phyloP scores from a whole-genome alignment of 208 protist species.

The Balamuthia mandrillaris region DNA sequence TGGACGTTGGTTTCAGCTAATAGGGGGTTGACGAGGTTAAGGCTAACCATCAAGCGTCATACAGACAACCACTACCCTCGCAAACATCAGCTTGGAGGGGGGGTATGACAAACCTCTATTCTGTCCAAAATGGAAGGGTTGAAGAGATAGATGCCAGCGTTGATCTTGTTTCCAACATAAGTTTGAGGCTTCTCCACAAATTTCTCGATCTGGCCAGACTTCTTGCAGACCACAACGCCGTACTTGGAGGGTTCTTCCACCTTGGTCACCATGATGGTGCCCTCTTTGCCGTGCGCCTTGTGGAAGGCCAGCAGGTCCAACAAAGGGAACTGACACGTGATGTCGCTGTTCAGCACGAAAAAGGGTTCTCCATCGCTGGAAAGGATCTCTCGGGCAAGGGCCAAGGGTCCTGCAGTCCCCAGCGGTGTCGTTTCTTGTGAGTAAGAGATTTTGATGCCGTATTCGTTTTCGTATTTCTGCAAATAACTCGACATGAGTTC shows the following conservation, averaged over 20 bases:
- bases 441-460: conserved; percentile 89
- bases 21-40: not conserved
- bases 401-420: conserved; percentile 94
- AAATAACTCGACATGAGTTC: conserved; percentile 89
- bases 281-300: conserved; percentile 87
- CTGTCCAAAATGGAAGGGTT: conserved; percentile 89
- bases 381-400: conserved; percentile 84
- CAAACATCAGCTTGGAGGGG: not conserved
- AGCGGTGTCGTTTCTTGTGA: conserved; percentile 92
- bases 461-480: conserved; percentile 76
- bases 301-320: conserved; percentile 90
- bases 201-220: conserved; percentile 76
- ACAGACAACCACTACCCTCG: too few species aligned
- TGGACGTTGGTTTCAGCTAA: conserved; percentile 82
- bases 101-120: conserved; percentile 71
- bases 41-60: not conserved
- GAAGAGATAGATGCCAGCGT: conserved; percentile 95
- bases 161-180: conserved; percentile 94
- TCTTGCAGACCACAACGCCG: conserved; percentile 92
- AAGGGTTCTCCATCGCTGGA: conserved; percentile 81
- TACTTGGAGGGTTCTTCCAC: conserved; percentile 96
- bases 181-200: conserved; percentile 68
- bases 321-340: conserved; percentile 93
- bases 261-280: conserved; percentile 90
- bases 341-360: conserved; percentile 96